A percentile compares a stretch with the other conserved stretches of the same genome.
These are phyloP conservation scores for Firmiana major DNA, from an alignment of 345 rosid genomes.

Conservation along the genomic window DNA sequence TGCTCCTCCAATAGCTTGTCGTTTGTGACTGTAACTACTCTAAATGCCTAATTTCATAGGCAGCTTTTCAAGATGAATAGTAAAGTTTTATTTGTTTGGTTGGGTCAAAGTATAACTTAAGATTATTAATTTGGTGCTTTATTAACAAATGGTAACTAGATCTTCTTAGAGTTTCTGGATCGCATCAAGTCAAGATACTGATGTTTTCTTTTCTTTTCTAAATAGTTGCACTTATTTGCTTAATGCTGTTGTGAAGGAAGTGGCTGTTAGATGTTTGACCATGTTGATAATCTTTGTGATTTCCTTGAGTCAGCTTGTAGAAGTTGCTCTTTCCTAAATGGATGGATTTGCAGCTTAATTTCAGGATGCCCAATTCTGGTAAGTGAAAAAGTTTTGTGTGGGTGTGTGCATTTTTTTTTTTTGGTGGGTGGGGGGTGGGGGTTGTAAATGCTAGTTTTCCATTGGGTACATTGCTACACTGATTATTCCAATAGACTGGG, in stretches of 20 bases:
- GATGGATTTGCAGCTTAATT: slow-evolving; percentile 25
- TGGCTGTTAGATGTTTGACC: slow-evolving; percentile 16
- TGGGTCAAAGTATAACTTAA: background rate
- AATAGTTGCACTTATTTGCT: background rate
- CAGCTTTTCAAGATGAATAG: background rate
- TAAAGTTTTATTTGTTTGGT: background rate
- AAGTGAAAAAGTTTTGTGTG: slow-evolving; percentile 2
- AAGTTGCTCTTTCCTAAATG: slow-evolving; percentile 17
- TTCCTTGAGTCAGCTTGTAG: slow-evolving; percentile 24
- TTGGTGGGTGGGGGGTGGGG: background rate
- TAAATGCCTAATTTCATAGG: background rate
- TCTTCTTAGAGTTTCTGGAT: background rate
- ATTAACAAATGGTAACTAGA: background rate
- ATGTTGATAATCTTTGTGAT: slow-evolving; percentile 15
- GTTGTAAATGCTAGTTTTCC: background rate
- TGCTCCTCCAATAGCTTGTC: background rate
- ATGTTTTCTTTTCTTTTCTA: background rate
- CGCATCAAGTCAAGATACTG: background rate
- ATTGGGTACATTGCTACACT: background rate
- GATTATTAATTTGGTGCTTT: background rate
- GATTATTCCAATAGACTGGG: slow-evolving; percentile 27
- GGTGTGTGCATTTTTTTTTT: background rate
- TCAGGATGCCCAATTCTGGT: slow-evolving; percentile 23
- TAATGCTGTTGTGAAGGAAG: background rate
- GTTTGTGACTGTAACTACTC: background rate